phyloP scores from a whole-genome alignment of 108 stramenopile species.

The Conticribra guillardii region DNA sequence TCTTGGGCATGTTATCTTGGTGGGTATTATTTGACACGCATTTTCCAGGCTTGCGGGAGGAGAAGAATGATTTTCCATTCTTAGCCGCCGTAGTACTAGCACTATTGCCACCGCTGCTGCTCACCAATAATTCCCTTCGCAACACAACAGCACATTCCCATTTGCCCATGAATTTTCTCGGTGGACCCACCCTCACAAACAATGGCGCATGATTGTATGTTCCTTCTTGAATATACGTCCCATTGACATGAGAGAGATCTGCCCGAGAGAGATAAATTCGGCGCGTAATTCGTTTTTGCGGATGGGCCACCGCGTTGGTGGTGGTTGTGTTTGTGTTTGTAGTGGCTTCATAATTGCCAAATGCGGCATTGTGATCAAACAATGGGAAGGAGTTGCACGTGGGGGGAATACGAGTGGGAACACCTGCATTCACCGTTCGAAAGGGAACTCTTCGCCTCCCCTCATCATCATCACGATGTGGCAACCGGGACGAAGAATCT shows the following conservation, averaged over 20 bases:
- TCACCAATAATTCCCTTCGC: conserved; percentile 16
- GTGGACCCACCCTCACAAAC: conserved; percentile 39
- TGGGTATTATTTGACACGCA: no score
- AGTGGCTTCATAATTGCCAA: neutral
- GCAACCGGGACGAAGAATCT: neutral
- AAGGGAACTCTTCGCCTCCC: neutral
- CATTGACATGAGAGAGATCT: conserved; percentile 43
- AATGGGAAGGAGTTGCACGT: neutral
- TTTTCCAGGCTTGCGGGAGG: no score
- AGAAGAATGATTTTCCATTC: no score
- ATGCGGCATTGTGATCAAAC: neutral
- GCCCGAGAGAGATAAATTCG: conserved; percentile 33
- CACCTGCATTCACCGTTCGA: no score
- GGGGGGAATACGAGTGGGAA: conserved; percentile 3
- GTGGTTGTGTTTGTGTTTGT: neutral
- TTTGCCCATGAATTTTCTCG: conserved; percentile 48
- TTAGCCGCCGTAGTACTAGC: no score
- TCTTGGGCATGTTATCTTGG: no score
- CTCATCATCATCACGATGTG: neutral
- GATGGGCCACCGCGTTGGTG: neutral
- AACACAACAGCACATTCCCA: conserved; percentile 45
- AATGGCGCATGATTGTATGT: conserved; percentile 31
- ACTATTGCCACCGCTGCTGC: neutral
- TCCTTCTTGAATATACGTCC: conserved; percentile 46
- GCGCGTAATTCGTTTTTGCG: conserved; percentile 14